These are phyloP conservation scores for Pinus taeda DNA, from an alignment of 75 land plant species.

Conservation along the genomic window DNA sequence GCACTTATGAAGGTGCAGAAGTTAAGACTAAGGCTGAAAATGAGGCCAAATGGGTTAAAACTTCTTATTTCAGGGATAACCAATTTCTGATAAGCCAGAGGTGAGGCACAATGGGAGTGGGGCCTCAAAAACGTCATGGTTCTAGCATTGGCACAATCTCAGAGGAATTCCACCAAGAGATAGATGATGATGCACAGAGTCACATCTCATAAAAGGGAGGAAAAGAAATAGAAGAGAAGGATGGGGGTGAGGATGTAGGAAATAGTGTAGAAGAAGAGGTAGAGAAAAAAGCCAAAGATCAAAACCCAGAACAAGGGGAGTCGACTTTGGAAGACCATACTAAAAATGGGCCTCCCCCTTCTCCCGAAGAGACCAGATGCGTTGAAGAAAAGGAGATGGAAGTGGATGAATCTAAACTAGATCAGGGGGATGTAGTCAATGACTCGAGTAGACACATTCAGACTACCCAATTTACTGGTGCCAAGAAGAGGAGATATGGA, in stretches of 20 bases:
- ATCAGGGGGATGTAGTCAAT: background rate
- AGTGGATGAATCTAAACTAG: constrained; percentile 3
- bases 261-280: too few relatives aligned
- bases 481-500: constrained; percentile 68
- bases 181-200: background rate
- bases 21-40: background rate
- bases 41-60: background rate
- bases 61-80: background rate
- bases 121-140: too few relatives aligned
- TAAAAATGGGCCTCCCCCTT: background rate
- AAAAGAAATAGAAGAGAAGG: too few relatives aligned
- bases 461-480: constrained; percentile 36
- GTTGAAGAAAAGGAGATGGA: background rate
- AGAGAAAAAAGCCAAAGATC: too few relatives aligned
- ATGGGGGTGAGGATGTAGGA: too few relatives aligned
- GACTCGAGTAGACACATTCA: constrained; percentile 9
- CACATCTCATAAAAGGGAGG: too few relatives aligned
- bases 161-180: background rate
- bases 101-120: too few relatives aligned
- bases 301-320: too few relatives aligned
- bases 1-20: constrained; percentile 17
- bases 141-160: too few relatives aligned
- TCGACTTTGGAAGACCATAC: background rate
- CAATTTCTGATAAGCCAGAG: background rate
- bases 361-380: background rate